Evolutionary conservation across 805 yeast species (phyloP).

Genomic region (Torulaspora gathmanii): DNA sequence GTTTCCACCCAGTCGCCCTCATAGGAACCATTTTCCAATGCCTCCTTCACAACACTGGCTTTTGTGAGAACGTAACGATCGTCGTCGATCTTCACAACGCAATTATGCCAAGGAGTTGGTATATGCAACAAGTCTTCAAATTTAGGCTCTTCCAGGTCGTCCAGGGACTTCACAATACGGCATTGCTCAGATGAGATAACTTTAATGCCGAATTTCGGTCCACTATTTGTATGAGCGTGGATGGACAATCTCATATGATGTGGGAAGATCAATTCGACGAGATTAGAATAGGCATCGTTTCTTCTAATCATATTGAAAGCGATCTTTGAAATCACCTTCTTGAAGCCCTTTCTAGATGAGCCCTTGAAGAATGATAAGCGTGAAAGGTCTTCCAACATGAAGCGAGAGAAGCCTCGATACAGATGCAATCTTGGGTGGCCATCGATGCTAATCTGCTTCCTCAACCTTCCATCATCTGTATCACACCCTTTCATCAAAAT

Average conservation of each 20-base stretch:
- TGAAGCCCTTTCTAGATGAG: conserved; percentile 45
- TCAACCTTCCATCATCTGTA: conserved; percentile 57
- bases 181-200: conserved; percentile 44
- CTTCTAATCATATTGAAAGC: conserved; percentile 63
- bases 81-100: conserved; percentile 40
- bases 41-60: conserved; percentile 37
- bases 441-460: conserved; percentile 54
- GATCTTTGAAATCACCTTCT: conserved; percentile 47
- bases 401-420: conserved; percentile 54
- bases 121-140: conserved; percentile 54
- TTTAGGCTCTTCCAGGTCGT: conserved; percentile 39
- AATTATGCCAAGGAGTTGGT: conserved; percentile 66
- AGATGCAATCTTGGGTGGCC: conserved; percentile 51
- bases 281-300: conserved; percentile 60
- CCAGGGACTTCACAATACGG: conserved; percentile 43
- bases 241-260: conserved; percentile 56
- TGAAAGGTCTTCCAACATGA: conserved; percentile 56
- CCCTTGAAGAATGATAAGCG: conserved; percentile 38
- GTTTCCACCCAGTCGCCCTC: conserved; percentile 38
- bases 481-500: conserved; percentile 44
- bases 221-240: conserved; percentile 55
- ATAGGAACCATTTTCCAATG: conserved; percentile 35
- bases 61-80: conserved; percentile 37
- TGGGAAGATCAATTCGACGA: conserved; percentile 56
- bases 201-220: conserved; percentile 57